Evolutionary conservation across 805 yeast species (phyloP), one percentile per base, ranked within the genome.

Genomic region (Yarrowia keelungensis): DNA sequence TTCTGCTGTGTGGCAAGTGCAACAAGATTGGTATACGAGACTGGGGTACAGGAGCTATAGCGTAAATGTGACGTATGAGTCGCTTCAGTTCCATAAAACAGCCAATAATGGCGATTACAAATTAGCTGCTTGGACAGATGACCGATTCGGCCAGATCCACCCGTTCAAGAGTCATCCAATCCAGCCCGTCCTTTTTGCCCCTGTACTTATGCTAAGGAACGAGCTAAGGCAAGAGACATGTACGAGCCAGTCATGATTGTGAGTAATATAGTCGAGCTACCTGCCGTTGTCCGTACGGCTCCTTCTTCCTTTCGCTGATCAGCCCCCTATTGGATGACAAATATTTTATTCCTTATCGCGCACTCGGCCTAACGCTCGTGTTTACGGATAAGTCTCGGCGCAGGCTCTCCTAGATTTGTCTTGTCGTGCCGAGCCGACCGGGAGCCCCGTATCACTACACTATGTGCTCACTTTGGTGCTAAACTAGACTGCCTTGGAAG

Each of bases 301-400:
- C 32, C 32, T 26, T 26, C 32, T 26, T 26, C 32, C 2, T 26
- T 26, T 1, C 32, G 32, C 32, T 26, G 32, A 26, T 5, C 32
- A 26, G 32, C 39, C 39, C 12, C 39, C 39, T 38, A 38, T 38
- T 38, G 39, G 53, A 49, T 49, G 53, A 32, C 53, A 32, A 49
- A 32, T 49, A 32, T 32, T 49, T 49, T 49, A 15, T 9, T 19
- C 8, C 32, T 46, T 22, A 19, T 22, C 50, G 32, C 12, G 9
- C n/a, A 7, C 32, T 15, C 8, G 9, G 32, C 9, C 19, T 8
- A 9, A 26, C 32, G 32, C 32, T 26, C 32, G 32, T 14, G 51
- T 14, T 14, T 14, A 26, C 51, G 51, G 36, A n/a, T n/a, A 49
- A 49, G 53, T 15, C 53, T 49, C 53, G 39, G 53, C 53, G 53